These are phyloP conservation scores for Urtica urens DNA, from an alignment of 306 rosid species.

Conservation along the genomic window DNA sequence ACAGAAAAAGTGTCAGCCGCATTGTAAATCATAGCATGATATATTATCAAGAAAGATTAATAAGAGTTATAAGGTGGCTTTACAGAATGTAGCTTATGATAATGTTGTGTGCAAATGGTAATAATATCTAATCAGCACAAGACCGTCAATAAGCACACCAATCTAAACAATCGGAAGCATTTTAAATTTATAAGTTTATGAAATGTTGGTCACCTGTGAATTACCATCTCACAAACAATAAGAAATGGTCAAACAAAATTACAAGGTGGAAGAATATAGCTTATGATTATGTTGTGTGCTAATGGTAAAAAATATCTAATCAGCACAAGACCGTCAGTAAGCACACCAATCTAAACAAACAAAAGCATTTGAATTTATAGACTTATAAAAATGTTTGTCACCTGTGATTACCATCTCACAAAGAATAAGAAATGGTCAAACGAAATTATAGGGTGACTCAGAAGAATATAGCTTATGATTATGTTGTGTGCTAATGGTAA, in stretches of 20 bases:
- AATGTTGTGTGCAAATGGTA: constrained; percentile 41
- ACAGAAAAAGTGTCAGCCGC: constrained; percentile 15
- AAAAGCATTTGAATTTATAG: background rate
- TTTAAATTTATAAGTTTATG: background rate
- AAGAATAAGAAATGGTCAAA: constrained; percentile 1
- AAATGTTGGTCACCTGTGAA: background rate
- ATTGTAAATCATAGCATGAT: background rate
- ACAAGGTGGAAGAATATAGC: constrained; percentile 27
- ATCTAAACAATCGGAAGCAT: no score
- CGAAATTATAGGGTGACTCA: constrained; percentile 15
- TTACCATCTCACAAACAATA: background rate
- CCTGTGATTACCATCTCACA: no score
- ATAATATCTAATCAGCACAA: constrained; percentile 22
- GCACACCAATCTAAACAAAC: no score
- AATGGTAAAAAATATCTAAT: constrained; percentile 12
- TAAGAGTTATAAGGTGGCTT: constrained; percentile 15
- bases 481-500: constrained; percentile 41
- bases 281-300: constrained; percentile 52
- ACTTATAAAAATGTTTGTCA: background rate
- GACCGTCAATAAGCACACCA: no score
- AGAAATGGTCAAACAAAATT: constrained; percentile 6
- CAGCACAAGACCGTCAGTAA: constrained; percentile 36
- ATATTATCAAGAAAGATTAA: background rate
- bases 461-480: constrained; percentile 41
- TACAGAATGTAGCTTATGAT: constrained; percentile 43